These are phyloP conservation scores for Cercospora zeina DNA, from an alignment of 2,329 filamentous ascomycete species.

Conservation along the genomic window DNA sequence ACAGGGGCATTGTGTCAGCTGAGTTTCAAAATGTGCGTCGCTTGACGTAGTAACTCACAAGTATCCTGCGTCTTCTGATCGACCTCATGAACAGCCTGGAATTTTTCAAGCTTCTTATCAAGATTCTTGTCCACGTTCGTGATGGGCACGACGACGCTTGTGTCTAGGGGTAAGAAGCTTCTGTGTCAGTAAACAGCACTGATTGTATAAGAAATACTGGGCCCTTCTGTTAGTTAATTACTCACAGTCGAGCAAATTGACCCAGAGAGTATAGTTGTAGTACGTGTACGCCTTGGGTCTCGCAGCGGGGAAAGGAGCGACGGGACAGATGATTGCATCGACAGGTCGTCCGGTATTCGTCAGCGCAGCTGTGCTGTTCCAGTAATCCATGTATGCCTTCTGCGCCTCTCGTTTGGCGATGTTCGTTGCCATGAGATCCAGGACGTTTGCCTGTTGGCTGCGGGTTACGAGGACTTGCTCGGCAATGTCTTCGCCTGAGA, in stretches of 20 bases:
- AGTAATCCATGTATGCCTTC: constrained; percentile 63
- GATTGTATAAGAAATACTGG: background rate
- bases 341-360: constrained; percentile 53
- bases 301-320: constrained; percentile 53
- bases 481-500: constrained; percentile 58
- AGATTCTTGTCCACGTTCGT: constrained; percentile 55
- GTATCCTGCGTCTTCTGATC: constrained; percentile 45
- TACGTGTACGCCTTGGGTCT: constrained; percentile 52
- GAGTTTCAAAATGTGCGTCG: background rate
- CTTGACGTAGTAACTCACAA: constrained; percentile 42
- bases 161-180: constrained; percentile 42
- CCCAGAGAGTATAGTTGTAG: constrained; percentile 48
- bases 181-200: background rate
- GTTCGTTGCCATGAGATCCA: constrained; percentile 52
- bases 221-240: background rate
- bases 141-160: constrained; percentile 56
- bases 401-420: constrained; percentile 57
- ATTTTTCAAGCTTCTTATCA: constrained; percentile 46
- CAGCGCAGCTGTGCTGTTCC: constrained; percentile 57
- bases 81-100: constrained; percentile 42
- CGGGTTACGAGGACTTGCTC: constrained; percentile 47
- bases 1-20: constrained; percentile 20
- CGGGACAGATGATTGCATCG: constrained; percentile 56
- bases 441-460: constrained; percentile 44
- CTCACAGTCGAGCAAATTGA: constrained; percentile 57